Evolutionary conservation across 208 protist species (phyloP), one percentile per base, ranked within the genome.

Genomic region (Tritrichomonas musculus): DNA sequence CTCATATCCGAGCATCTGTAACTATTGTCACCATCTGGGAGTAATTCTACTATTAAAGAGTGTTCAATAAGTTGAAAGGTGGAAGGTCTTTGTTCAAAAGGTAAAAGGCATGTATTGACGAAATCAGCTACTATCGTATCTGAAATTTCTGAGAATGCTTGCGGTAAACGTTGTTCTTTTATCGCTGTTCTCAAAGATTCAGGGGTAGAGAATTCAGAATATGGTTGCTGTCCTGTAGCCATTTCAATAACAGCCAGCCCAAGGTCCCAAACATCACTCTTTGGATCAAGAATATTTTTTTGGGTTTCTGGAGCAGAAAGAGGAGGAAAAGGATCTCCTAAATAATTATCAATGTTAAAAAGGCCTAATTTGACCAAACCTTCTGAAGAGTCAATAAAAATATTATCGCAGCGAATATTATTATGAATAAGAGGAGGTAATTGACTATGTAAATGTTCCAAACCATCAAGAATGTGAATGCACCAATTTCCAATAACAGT

Each of bases 401-500:
- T 77, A 22, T 36, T 77, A 77, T 77, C 36, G 20, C 69, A 77
- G 1, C 2, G 5, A 77, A 77, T 44, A 44, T 77, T 20, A 44
- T 44, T 44, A 44, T 77, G 69, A 44, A 77, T 77, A 27, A 77
- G 5, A 27, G 69, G 69, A 47, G 69, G 69, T 47, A n/a, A 17
- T 77, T 9, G 17, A 20, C 14, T 20, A 20, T 77, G 69, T 9
- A 47, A 44, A 77, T 36, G 33, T 44, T 36, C 36, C 2, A 77
- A 33, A 47, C 69, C 69, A 47, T 47, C 36, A 2, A 77, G 9
- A 44, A 77, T 77, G 1, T 77, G 69, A 44, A 9, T 47, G 44
- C 69, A 77, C 69, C 69, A 77, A 47, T 82, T 88, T 50, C 41
- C 44, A 88, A 88, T 88, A 8, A 57, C 77, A 39, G 77, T 44